Conservation (phyloP, 2,329 filamentous ascomycete genomes). For the Rutstroemia sp. region DNA sequence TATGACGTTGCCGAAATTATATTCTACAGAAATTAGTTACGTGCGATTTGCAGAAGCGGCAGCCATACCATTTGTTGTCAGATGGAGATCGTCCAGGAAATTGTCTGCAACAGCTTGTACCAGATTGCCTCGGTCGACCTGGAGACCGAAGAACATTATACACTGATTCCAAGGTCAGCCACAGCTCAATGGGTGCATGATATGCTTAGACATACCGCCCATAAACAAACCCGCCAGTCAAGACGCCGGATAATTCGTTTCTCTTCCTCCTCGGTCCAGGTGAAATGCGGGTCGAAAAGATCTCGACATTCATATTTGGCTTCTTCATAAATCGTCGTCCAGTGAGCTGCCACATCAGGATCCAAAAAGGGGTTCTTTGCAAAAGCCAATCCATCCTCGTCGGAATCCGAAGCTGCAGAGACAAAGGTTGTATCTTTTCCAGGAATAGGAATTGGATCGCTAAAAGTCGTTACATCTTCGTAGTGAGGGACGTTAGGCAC, state of each 20-base stretch:
- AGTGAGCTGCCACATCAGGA: slow-evolving; percentile 22
- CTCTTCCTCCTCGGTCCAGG: slow-evolving; percentile 24
- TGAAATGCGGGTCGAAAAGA: slow-evolving; percentile 19
- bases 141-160: slow-evolving; percentile 53
- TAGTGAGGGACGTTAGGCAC: slow-evolving; percentile 8
- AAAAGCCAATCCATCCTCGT: slow-evolving; percentile 14
- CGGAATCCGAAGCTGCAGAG: slow-evolving; percentile 9
- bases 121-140: slow-evolving; percentile 54
- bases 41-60: too few species aligned
- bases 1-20: slow-evolving; percentile 29
- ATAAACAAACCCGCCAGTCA: slow-evolving; percentile 20
- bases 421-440: slow-evolving; percentile 1
- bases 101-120: slow-evolving; percentile 52
- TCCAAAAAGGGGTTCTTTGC: slow-evolving; percentile 20
- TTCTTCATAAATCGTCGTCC: slow-evolving; percentile 20
- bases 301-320: slow-evolving; percentile 23
- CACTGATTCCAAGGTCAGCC: slow-evolving; percentile 43
- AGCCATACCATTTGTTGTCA: slow-evolving; percentile 35
- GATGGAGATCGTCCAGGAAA: slow-evolving; percentile 44
- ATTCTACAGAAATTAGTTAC: slow-evolving; percentile 10
- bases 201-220: slow-evolving; percentile 14
- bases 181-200: too few species aligned
- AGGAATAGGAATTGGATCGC: slow-evolving; percentile 10
- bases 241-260: slow-evolving; percentile 20
- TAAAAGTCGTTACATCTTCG: slow-evolving; percentile 14